Evolutionary conservation across 768 basidiomycete genomes (phyloP), one percentile per base, ranked within the genome.

Genomic region (Boletales sp.): DNA sequence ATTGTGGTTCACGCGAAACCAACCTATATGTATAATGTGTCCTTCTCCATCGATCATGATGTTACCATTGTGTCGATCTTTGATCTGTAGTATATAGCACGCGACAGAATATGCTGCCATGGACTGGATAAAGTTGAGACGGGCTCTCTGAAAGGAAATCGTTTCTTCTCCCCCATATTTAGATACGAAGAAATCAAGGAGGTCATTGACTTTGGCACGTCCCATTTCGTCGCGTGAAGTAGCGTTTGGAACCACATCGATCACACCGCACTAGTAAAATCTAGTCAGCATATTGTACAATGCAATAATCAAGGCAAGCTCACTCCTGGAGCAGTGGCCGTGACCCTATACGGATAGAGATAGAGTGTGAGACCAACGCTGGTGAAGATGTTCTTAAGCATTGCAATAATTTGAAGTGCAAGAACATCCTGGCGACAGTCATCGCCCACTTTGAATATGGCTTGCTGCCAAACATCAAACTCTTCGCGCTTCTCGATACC

Each of bases 201-300:
- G 77, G 64, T 99, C 94, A 58, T 98, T 98, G 64, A 98, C 90
- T 72, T 97, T 98, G 30, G 93, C 91, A 31, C 97, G 83, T 30
- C 97, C 97, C 97, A 99, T 97, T 73, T 99, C 97, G 66, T 99
- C 97, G 47, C 97, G 82, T 0, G 97, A 98, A 0, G 97, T 99
- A 0, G 97, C 84, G 64, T 98, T 93, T 1, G 97, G 95, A 4
- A 99, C 93, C 36, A 98, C 97, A 56, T 99, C 97, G 53, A 99
- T 97, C 45, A 99, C 92, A 42, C 97, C 97, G 54, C 92, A 95
- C 95, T 98, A 52, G 36, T 55, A 53, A 29, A n/a, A 2, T 10
- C 8, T n/a, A n/a, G 39, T 52, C 27, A 40, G 37, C 15, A 0
- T 9, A 14, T 21, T 3, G 39, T 41, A 48, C 44, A 31, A 35